These are phyloP conservation scores for Dioscorea alata DNA, from an alignment of 106 monocot species.

Conservation along the genomic window DNA sequence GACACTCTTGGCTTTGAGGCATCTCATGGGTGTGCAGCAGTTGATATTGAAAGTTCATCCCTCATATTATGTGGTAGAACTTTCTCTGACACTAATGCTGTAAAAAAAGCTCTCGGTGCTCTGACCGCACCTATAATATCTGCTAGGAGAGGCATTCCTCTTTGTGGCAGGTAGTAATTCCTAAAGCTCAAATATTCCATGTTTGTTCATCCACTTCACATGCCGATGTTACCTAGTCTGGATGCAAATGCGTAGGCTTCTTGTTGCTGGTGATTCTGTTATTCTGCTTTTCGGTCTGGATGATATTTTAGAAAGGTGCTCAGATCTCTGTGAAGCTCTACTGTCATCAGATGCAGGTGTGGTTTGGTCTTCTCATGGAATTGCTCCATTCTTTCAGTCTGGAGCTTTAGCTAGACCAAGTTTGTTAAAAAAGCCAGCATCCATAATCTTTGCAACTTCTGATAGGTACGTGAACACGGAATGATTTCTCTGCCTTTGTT, in stretches of 20 bases:
- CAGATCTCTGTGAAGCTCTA: slow-evolving; percentile 29
- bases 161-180: slow-evolving; percentile 52
- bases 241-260: slow-evolving; percentile 37
- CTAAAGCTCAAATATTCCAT: not conserved
- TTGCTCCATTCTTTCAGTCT: slow-evolving; percentile 44
- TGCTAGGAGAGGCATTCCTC: slow-evolving; percentile 76
- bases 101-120: slow-evolving; percentile 64
- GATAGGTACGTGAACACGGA: slow-evolving; percentile 50
- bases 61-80: slow-evolving; percentile 84
- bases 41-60: slow-evolving; percentile 75
- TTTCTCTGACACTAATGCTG: slow-evolving; percentile 50
- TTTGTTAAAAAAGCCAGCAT: slow-evolving; percentile 36
- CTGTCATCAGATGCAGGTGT: slow-evolving; percentile 52
- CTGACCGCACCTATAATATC: slow-evolving; percentile 73
- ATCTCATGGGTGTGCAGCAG: slow-evolving; percentile 63
- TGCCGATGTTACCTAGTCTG: too few relatives aligned
- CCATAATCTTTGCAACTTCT: slow-evolving; percentile 52
- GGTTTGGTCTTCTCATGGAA: slow-evolving; percentile 49
- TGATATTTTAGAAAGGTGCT: slow-evolving; percentile 32
- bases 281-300: slow-evolving; percentile 65
- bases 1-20: slow-evolving; percentile 47
- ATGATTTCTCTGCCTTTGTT: too few relatives aligned
- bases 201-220: too few relatives aligned
- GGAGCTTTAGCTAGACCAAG: slow-evolving; percentile 12
- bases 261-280: slow-evolving; percentile 49